Percentiles rank a stretch among this genome's conserved stretches.
phyloP scores from a whole-genome alignment of 2,329 filamentous ascomycete species.

The Coleophoma crateriformis region DNA sequence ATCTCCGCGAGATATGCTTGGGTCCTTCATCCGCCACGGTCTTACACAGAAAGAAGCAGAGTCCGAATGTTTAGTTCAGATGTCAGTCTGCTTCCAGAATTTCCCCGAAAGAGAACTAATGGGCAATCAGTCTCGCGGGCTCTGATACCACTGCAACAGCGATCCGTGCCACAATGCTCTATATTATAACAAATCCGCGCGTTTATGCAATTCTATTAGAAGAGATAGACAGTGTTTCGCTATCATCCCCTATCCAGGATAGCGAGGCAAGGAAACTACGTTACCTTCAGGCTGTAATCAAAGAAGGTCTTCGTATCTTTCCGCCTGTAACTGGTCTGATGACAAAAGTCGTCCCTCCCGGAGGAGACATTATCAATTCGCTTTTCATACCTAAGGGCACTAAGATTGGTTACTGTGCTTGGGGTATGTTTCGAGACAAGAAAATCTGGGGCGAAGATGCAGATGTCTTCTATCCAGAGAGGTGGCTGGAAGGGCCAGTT shows the following conservation, averaged over 20 bases:
- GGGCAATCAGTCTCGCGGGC: slow-evolving; percentile 37
- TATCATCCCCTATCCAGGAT: slow-evolving; percentile 17
- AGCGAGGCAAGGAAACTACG: slow-evolving; percentile 33
- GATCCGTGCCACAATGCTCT: slow-evolving; percentile 27
- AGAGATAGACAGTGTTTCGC: slow-evolving; percentile 6
- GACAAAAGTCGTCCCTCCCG: slow-evolving; percentile 11
- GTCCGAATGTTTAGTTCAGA: slow-evolving; percentile 16
- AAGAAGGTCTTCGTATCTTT: slow-evolving; percentile 41
- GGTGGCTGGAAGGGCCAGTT: slow-evolving; percentile 36
- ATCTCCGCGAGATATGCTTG: slow-evolving; percentile 45
- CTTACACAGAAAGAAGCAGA: slow-evolving; percentile 9
- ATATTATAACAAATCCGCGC: slow-evolving; percentile 11
- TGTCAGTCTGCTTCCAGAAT: slow-evolving; percentile 11
- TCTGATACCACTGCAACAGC: slow-evolving; percentile 52
- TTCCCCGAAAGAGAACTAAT: background rate
- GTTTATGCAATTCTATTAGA: slow-evolving; percentile 6
- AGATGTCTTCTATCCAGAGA: slow-evolving; percentile 39
- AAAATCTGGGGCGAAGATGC: slow-evolving; percentile 31
- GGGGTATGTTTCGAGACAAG: slow-evolving; percentile 28
- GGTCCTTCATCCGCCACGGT: slow-evolving; percentile 41
- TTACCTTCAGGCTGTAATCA: slow-evolving; percentile 44
- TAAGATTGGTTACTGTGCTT: slow-evolving; percentile 17
- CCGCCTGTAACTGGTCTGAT: slow-evolving; percentile 32
- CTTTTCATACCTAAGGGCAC: slow-evolving; percentile 14
- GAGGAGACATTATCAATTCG: slow-evolving; percentile 11